Base-by-base conservation (phyloP, 1,139 yeast genomes). In the Candida sanyaensis region DNA sequence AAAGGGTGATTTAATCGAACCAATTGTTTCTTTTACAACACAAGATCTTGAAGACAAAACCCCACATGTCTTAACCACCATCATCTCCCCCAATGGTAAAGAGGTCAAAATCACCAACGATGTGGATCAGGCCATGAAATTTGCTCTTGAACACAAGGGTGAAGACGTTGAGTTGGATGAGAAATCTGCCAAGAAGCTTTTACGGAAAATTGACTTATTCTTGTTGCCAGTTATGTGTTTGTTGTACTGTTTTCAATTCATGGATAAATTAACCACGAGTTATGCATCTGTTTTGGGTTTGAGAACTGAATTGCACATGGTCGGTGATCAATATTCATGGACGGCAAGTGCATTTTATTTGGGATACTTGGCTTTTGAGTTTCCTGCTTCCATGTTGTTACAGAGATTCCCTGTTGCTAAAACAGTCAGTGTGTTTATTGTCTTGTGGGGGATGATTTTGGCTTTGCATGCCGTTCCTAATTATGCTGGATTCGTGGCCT, bases 271-370 rank as follows among this genome's bases (percentile, higher is more conserved):
- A 12, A 68, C 88, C 6, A 80, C 75, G 34, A 70, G 84, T 13
- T 78, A 76, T 50, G 88, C 88, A 5, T 75, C 88, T 1, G 75
- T 85, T 46, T 71, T 84, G 69, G 88, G 88, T 1, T 69, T 84
- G 36, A 64, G 77, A 52, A 60, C 58, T 4, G 81, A 74, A 49
- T 64, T 79, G 49, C 53, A 73, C 6, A 79, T 82, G 86, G 59
- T 56, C 13, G 83, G 84, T 28, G 63, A 70, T 43, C 70, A 69
- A 65, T 82, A 81, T 58, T 67, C 81, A 6, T 81, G 85, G 84
- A 73, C 75, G 12, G 85, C 83, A 32, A 68, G 82, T 10, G 72
- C 82, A 0, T 82, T 82, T 52, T 82, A 82, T 57, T 58, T 80
- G 39, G 85, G 84, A 11, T 80, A 78, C 49, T 59, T 81, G 41